phyloP scores from a whole-genome alignment of 2,329 filamentous ascomycete species.

The Aureobasidium pullulans region DNA sequence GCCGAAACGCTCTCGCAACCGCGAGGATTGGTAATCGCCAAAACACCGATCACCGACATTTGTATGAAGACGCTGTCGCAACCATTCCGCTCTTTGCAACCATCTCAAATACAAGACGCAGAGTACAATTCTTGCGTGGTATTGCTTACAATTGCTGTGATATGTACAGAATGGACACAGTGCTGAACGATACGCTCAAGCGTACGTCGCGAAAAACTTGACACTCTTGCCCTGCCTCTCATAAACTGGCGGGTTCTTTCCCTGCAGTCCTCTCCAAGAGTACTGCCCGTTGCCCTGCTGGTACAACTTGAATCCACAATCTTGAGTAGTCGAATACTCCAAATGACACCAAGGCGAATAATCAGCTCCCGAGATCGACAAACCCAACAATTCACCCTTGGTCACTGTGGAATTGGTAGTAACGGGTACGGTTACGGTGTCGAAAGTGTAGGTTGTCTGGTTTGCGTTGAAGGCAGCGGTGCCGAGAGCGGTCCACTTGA shows the following conservation, averaged over 20 bases:
- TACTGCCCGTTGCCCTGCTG: conserved; percentile 20
- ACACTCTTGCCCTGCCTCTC: conserved; percentile 19
- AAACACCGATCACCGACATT: background rate
- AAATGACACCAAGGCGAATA: conserved; percentile 22
- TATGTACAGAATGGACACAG: too few species aligned
- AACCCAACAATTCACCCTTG: conserved; percentile 18
- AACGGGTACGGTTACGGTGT: conserved; percentile 16
- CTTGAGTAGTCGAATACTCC: conserved; percentile 15
- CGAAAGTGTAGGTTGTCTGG: conserved; percentile 18
- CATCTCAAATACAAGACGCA: too few species aligned
- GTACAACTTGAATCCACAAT: conserved; percentile 14
- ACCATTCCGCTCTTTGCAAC: background rate
- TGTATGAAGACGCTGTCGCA: background rate
- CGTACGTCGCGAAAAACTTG: conserved; percentile 20
- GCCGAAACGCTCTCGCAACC: background rate
- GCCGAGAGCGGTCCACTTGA: conserved; percentile 19
- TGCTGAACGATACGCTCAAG: conserved; percentile 7
- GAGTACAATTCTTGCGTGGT: too few species aligned
- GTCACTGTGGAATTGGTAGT: conserved; percentile 19
- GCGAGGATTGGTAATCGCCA: conserved; percentile 4
- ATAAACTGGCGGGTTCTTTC: conserved; percentile 18
- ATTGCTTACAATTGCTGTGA: too few species aligned
- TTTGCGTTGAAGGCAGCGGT: conserved; percentile 16
- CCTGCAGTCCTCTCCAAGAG: conserved; percentile 18
- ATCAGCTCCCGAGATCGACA: conserved; percentile 18